Evolutionary conservation across 495 filamentous ascomycete genomes (phyloP).

Genomic region (Xylaria venustula): DNA sequence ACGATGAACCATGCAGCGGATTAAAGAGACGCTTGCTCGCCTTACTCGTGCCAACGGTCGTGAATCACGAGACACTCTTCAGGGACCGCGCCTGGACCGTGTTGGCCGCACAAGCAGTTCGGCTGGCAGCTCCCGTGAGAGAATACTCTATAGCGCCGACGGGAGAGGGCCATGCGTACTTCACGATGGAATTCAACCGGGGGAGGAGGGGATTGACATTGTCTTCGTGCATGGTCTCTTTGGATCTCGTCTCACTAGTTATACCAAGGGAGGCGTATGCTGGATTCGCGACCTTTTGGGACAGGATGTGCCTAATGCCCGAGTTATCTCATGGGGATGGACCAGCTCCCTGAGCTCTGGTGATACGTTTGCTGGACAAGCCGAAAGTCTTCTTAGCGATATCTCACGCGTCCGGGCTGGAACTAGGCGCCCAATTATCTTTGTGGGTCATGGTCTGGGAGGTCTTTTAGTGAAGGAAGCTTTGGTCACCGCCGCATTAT

Average conservation of each 20-base stretch:
- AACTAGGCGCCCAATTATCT: slow-evolving; percentile 35
- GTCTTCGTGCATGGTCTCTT: slow-evolving; percentile 36
- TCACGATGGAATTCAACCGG: slow-evolving; percentile 21
- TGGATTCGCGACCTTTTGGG: slow-evolving; percentile 34
- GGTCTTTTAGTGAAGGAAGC: slow-evolving; percentile 38
- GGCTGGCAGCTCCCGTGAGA: slow-evolving; percentile 28
- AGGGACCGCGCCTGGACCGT: slow-evolving; percentile 28
- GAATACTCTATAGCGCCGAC: slow-evolving; percentile 24
- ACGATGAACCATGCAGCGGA: slow-evolving; percentile 33
- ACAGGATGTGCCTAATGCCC: slow-evolving; percentile 23
- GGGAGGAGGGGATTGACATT: slow-evolving; percentile 29
- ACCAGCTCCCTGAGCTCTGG: slow-evolving; percentile 9
- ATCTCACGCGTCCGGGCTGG: slow-evolving; percentile 21
- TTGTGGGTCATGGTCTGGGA: slow-evolving; percentile 37
- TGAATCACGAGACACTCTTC: slow-evolving; percentile 18
- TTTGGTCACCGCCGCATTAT: slow-evolving; percentile 30
- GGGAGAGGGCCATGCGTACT: slow-evolving; percentile 27
- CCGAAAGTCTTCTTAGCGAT: slow-evolving; percentile 26
- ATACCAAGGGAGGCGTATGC: slow-evolving; percentile 30
- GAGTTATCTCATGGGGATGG: slow-evolving; percentile 35
- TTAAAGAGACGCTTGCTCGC: slow-evolving; percentile 33
- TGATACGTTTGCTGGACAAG: slow-evolving; percentile 28
- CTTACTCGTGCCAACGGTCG: slow-evolving; percentile 28
- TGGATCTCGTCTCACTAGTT: slow-evolving; percentile 27
- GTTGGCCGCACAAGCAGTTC: slow-evolving; percentile 30